Evolutionary conservation across 768 basidiomycete species (phyloP), one percentile per base, ranked within the genome.

Genomic region (Chalciporus pseudorubinellus): DNA sequence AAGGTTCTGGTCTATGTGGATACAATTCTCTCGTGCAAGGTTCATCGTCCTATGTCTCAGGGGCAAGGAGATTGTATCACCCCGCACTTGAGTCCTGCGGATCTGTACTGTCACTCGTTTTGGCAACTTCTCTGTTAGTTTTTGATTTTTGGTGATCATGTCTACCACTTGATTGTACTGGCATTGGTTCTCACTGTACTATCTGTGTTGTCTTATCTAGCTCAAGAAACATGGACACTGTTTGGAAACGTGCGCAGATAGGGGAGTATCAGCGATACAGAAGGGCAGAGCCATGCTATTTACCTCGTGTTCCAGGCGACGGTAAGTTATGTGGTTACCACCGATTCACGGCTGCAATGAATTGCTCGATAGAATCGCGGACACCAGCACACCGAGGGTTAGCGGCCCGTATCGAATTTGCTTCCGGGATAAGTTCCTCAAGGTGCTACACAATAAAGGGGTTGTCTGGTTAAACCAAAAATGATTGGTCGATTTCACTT

Each of bases 401-500:
- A 18, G 75, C 71, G 4, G 79, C 77, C 20, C 78, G 72, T 26
- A 83, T 75, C 0, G 75, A 64, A 41, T 83, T 79, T 0, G 77
- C 87, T 46, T 83, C 80, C 1, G 83, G 82, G 0, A 89, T 68
- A 4, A 75, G 68, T 48, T 76, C 72, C 50, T 82, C 70, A 12
- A 89, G 70, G 53, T 72, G 66, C 84, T 84, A 54, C 26, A 21
- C 22, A 20, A 47, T 5, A 16, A 22, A 18, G 34, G 19, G 48
- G 20, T 39, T 22, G 50, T 29, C 22, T 22, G 16, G n/a, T 11
- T 18, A 14, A n/a, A 20, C 14, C 39, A 19, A 14, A 14, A 36
- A 14, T 22, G 39, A 13, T 4, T 44, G 14, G 12, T 16, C 29
- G 26, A 19, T 19, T 8, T 53, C 13, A 56, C 80, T 52, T 56